phyloP scores from a whole-genome alignment of 306 rosid genomes.

The Neltuma alba region DNA sequence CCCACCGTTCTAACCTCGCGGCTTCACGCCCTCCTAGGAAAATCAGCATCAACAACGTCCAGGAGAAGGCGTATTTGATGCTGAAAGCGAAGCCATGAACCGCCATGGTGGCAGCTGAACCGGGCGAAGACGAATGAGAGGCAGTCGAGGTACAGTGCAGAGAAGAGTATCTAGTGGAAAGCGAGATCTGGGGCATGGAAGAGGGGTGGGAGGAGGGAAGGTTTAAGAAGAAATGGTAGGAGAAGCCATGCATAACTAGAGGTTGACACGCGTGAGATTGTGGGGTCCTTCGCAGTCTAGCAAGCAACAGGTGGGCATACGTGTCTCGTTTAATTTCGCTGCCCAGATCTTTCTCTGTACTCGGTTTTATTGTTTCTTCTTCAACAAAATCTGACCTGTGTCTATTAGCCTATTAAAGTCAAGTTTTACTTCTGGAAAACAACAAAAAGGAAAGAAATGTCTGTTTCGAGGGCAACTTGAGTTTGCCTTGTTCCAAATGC shows the following conservation, averaged over 20 bases:
- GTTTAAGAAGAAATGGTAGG: background rate
- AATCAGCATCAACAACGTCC: background rate
- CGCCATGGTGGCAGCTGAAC: conserved; percentile 11
- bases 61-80: background rate
- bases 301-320: background rate
- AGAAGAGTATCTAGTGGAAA: background rate
- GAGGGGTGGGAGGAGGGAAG: background rate
- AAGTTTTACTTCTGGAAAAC: too few relatives aligned
- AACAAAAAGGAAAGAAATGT: too few relatives aligned
- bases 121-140: background rate
- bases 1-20: conserved; percentile 34
- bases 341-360: background rate
- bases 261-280: background rate
- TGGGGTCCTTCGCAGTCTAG: background rate
- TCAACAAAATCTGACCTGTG: background rate
- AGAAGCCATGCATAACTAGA: conserved; percentile 16
- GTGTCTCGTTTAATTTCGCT: background rate
- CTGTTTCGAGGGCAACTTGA: too few relatives aligned
- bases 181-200: background rate
- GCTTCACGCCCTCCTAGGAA: background rate
- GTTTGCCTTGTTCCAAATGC: conserved; percentile 49
- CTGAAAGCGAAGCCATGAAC: background rate
- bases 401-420: too few relatives aligned
- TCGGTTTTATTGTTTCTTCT: background rate
- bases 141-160: background rate